phyloP scores from a whole-genome alignment of 257 asterid genomes.

The Verbena officinalis region DNA sequence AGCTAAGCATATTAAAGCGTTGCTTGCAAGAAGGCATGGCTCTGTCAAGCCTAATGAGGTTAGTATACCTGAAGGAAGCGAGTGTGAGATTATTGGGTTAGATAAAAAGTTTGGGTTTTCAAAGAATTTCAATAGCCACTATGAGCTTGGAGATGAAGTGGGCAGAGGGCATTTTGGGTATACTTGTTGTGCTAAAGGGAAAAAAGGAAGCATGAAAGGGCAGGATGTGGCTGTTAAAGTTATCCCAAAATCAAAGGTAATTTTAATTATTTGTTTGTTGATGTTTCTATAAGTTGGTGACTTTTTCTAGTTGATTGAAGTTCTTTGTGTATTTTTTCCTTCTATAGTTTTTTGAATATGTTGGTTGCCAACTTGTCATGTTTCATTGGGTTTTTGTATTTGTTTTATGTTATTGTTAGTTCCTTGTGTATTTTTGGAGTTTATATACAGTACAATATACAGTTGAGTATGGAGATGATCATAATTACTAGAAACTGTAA shows the following conservation, averaged over 20 bases:
- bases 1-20: constrained; percentile 91
- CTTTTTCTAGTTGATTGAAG: background rate
- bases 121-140: constrained; percentile 60
- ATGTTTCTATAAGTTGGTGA: constrained; percentile 1
- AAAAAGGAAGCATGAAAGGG: constrained; percentile 85
- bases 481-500: background rate
- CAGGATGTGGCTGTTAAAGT: constrained; percentile 91
- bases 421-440: background rate
- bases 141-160: constrained; percentile 83
- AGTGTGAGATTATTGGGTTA: constrained; percentile 70
- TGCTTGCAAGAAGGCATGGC: constrained; percentile 86
- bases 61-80: constrained; percentile 93
- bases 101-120: constrained; percentile 83
- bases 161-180: constrained; percentile 96
- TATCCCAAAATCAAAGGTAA: constrained; percentile 84
- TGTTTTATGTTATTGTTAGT: background rate
- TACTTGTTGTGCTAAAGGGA: constrained; percentile 81
- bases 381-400: background rate
- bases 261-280: background rate
- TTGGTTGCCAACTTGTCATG: constrained; percentile 3
- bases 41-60: constrained; percentile 91
- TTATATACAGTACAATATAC: background rate
- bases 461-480: background rate
- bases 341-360: background rate
- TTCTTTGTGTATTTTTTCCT: background rate